Percentiles rank a stretch among this genome's conserved stretches.
Evolutionary conservation across 176 grass and related monocot genomes (phyloP).

Genomic region (Musa troglodytarum): DNA sequence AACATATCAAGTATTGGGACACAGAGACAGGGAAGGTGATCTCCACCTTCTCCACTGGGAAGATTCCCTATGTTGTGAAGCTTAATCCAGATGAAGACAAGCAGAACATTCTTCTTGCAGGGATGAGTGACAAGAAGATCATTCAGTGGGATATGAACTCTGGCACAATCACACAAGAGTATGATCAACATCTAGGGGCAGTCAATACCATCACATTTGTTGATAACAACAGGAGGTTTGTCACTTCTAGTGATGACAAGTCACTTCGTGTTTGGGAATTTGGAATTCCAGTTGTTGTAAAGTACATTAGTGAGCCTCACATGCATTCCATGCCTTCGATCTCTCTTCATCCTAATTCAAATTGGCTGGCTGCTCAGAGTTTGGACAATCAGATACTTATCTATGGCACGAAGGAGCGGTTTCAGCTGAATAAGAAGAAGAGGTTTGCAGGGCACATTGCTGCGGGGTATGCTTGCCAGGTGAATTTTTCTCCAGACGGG

Average conservation of each 20-base stretch:
- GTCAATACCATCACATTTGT: conserved; percentile 99
- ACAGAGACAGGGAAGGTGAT: conserved; percentile 95
- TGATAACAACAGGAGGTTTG: conserved; percentile 96
- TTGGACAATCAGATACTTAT: conserved; percentile 99
- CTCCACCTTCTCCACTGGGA: conserved; percentile 93
- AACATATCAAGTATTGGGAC: conserved; percentile 98
- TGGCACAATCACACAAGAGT: conserved; percentile 91
- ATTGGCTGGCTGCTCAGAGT: conserved; percentile 92
- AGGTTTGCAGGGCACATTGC: conserved; percentile 93
- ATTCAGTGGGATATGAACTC: conserved; percentile 98
- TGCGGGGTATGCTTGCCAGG: conserved; percentile 95
- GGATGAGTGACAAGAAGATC: conserved; percentile 99
- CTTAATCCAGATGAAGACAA: conserved; percentile 97
- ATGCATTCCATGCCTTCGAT: conserved; percentile 99
- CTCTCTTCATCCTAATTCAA: conserved; percentile 76
- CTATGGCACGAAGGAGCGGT: conserved; percentile 96
- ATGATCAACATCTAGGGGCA: conserved; percentile 87
- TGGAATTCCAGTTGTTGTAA: conserved; percentile 95
- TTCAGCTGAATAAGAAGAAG: conserved; percentile 99
- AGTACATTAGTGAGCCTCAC: conserved; percentile 96
- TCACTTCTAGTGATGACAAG: conserved; percentile 95
- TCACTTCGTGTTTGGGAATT: conserved; percentile 95
- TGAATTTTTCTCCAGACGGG: conserved; percentile 95
- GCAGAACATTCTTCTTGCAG: conserved; percentile 93
- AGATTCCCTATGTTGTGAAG: conserved; percentile 89